A percentile compares a stretch with the other conserved stretches of the same genome.
Conservation (phyloP, 352 stramenopile species). For the Pythium grandisporangium region DNA sequence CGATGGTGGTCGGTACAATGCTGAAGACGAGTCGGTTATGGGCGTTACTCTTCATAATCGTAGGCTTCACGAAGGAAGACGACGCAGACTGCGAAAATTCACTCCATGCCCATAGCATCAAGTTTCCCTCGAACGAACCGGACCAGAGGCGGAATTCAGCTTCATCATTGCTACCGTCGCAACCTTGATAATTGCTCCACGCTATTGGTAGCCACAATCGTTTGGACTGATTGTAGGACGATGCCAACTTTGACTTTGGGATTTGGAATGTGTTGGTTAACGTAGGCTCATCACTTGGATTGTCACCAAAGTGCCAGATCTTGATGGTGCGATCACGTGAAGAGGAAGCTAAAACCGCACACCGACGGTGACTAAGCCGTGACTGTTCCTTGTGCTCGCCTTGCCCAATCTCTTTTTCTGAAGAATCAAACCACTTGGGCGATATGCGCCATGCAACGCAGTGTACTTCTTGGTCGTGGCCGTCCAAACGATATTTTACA, state of each 20-base stretch:
- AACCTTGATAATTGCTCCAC: conserved; percentile 21
- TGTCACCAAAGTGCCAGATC: conserved; percentile 23
- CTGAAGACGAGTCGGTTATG: conserved; percentile 61
- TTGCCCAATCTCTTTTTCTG: too few species aligned
- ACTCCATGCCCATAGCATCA: conserved; percentile 55
- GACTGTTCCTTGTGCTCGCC: too few species aligned
- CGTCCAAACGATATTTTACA: conserved; percentile 33
- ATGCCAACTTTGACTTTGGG: conserved; percentile 50
- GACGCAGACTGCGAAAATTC: too few species aligned
- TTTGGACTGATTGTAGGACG: conserved; percentile 55
- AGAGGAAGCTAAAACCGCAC: conserved; percentile 40
- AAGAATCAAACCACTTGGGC: too few species aligned
- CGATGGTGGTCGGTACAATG: conserved; percentile 22
- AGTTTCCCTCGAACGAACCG: conserved; percentile 56
- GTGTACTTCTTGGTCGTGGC: conserved; percentile 72
- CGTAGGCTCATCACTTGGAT: neutral
- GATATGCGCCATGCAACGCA: conserved; percentile 26
- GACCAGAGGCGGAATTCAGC: conserved; percentile 60
- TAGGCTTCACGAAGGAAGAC: conserved; percentile 19
- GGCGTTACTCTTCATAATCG: conserved; percentile 38
- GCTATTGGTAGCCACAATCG: conserved; percentile 66
- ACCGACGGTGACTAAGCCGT: neutral
- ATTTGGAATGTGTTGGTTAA: conserved; percentile 21
- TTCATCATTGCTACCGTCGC: too few species aligned
- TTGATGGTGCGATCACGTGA: conserved; percentile 67